Base-by-base conservation (phyloP, 768 basidiomycete species). In the Phanerochaete carnosa region DNA sequence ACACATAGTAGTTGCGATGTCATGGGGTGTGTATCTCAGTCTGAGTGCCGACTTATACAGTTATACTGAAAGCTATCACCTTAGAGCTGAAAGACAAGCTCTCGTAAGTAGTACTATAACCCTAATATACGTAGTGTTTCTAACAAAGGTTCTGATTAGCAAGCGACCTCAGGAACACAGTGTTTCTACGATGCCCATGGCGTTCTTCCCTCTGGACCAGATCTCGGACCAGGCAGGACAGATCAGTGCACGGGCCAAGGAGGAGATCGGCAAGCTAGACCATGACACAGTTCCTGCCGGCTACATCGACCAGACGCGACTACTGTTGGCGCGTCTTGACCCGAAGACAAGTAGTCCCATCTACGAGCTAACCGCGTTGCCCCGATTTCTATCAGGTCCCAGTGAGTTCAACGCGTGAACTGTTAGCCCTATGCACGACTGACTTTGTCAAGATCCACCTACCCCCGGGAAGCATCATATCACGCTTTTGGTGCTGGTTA, bases 1-100 rank as follows among this genome's bases (percentile, higher is more conserved):
- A 60, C 79, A 82, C 55, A 30, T 67, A 1, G 62, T 65, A 30
- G 50, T 60, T 12, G 67, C 66, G 0, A 45, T 66, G 13, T 56
- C 62, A 11, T 72, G 55, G 29, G 66, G 70, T 71, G n/a, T 16
- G 61, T 46, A n/a, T n/a, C 32, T 6, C 39, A 13, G 22, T 23
- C 9, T 26, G 11, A 32, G 2, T 5, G 19, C 32, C 2, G 3
- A 47, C 28, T 19, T 22, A 35, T n/a, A n/a, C n/a, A n/a, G n/a
- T n/a, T n/a, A n/a, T 2, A 32, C 39, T n/a, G n/a, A n/a, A n/a
- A n/a, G 39, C 19, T 9, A 4, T 43, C 19, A 19, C 11, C 11
- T 12, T 19, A 61, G 63, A 61, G 39, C 55, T n/a, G n/a, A n/a
- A n/a, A n/a, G 59, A 64, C 28, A 43, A 56, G 16, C 55, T 60